Evolutionary conservation across 2,329 filamentous ascomycete species (phyloP).

Genomic region (Onygenales sp.): DNA sequence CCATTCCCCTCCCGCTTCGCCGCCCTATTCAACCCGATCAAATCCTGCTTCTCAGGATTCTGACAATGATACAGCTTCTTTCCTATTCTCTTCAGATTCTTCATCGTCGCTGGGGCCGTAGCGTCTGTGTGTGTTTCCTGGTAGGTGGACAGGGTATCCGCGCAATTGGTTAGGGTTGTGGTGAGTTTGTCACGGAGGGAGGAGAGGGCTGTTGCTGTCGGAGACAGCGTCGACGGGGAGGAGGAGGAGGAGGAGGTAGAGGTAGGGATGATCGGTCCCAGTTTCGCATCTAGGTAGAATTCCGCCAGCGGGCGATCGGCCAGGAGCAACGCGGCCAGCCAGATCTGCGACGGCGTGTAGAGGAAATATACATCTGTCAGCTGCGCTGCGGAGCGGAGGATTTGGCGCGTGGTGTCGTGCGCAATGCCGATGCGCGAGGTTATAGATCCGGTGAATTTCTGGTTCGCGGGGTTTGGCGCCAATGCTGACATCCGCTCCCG

Average conservation of each 20-base stretch:
- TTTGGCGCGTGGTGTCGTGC: constrained; percentile 61
- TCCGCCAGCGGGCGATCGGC: constrained; percentile 50
- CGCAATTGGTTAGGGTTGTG: constrained; percentile 28
- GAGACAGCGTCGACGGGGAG: background rate
- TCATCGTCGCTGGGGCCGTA: constrained; percentile 29
- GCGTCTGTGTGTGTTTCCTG: constrained; percentile 10
- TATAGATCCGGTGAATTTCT: constrained; percentile 19
- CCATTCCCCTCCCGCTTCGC: constrained; percentile 15
- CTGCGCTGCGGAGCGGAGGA: constrained; percentile 69
- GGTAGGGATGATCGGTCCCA: constrained; percentile 18
- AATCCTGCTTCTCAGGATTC: constrained; percentile 38
- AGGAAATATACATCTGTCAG: constrained; percentile 96
- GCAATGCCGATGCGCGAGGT: constrained; percentile 48
- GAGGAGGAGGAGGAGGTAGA: background rate
- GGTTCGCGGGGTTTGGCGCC: constrained; percentile 15
- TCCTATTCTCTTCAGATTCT: constrained; percentile 35
- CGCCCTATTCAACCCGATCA: constrained; percentile 25
- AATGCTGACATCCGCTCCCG: constrained; percentile 22
- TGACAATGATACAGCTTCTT: constrained; percentile 42
- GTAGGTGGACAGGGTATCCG: constrained; percentile 30
- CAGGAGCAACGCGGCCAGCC: constrained; percentile 69
- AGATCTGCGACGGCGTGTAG: constrained; percentile 89
- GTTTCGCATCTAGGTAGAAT: constrained; percentile 36
- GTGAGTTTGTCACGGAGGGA: constrained; percentile 29
- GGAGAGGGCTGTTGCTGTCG: constrained; percentile 12